phyloP scores from a whole-genome alignment of 1,139 yeast species.

The Blastobotrys elegans region DNA sequence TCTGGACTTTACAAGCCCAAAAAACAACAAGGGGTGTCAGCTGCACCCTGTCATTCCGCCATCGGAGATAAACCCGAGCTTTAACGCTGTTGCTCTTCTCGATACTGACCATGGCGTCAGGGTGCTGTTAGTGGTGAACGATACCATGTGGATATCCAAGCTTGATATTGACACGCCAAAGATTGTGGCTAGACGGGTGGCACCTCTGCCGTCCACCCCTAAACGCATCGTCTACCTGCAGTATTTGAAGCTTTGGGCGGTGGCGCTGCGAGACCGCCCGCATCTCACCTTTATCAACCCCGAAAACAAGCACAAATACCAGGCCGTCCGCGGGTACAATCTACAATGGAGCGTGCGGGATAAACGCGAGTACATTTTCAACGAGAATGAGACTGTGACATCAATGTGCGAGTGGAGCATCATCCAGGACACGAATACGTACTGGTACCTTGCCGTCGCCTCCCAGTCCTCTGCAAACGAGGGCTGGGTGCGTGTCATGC shows the following conservation, averaged over 20 bases:
- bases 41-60: not conserved
- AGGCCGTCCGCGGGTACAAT: not conserved
- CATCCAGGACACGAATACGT: constrained; percentile 13
- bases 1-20: not conserved
- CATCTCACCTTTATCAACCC: not conserved
- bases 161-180: not conserved
- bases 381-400: constrained; percentile 16
- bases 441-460: constrained; percentile 22
- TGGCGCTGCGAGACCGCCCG: not conserved
- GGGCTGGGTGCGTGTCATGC: not conserved
- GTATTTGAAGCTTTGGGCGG: not conserved
- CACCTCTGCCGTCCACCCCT: not conserved
- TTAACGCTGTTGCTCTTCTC: not conserved
- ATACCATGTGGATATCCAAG: not conserved
- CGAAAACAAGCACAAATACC: not conserved
- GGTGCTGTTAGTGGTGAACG: not conserved
- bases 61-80: not conserved
- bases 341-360: not conserved
- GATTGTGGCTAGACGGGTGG: not conserved
- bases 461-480: no score
- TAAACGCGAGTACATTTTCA: constrained; percentile 5
- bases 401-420: constrained; percentile 21
- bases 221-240: not conserved
- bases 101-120: not conserved
- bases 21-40: not conserved